Percentiles rank a stretch among this genome's conserved stretches.
phyloP scores from a whole-genome alignment of 1,139 yeast genomes.

The Insectozyma bohioensis region DNA sequence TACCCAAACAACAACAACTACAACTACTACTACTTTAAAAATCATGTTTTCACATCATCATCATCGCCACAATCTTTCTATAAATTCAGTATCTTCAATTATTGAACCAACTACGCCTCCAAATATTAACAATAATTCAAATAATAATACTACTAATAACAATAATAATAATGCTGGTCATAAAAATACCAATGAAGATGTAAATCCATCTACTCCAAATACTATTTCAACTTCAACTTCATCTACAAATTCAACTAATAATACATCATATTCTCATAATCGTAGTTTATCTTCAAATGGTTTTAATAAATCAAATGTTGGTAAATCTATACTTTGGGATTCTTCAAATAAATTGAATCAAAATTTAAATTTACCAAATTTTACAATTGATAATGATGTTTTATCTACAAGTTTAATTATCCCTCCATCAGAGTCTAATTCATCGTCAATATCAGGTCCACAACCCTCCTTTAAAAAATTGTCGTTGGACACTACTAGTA shows the following conservation, averaged over 20 bases:
- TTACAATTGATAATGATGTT: constrained; percentile 22
- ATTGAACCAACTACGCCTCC: constrained; percentile 47
- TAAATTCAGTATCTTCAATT: constrained; percentile 36
- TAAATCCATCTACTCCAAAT: constrained; percentile 6
- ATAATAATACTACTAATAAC: constrained; percentile 5
- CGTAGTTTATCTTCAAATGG: constrained; percentile 13
- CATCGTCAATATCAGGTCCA: constrained; percentile 6
- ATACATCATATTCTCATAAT: constrained; percentile 8
- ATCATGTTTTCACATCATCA: constrained; percentile 8
- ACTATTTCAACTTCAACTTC: constrained; percentile 10
- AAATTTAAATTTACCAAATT: constrained; percentile 29
- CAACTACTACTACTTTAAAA: constrained; percentile 1
- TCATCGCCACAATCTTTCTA: constrained; percentile 38
- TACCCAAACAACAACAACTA: constrained; percentile 2
- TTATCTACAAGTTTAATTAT: constrained; percentile 15
- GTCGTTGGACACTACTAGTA: constrained; percentile 9
- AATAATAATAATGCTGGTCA: constrained; percentile 1
- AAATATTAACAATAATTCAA: constrained; percentile 8
- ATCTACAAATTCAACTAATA: constrained; percentile 10
- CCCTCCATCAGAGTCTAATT: constrained; percentile 9
- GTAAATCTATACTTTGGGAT: constrained; percentile 30
- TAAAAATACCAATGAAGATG: not conserved
- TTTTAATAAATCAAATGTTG: constrained; percentile 8
- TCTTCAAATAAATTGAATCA: constrained; percentile 26
- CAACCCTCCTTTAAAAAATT: constrained; percentile 11